These are phyloP conservation scores for Trichoderma semiorbis DNA, from an alignment of 2,329 filamentous ascomycete species.

Conservation along the genomic window DNA sequence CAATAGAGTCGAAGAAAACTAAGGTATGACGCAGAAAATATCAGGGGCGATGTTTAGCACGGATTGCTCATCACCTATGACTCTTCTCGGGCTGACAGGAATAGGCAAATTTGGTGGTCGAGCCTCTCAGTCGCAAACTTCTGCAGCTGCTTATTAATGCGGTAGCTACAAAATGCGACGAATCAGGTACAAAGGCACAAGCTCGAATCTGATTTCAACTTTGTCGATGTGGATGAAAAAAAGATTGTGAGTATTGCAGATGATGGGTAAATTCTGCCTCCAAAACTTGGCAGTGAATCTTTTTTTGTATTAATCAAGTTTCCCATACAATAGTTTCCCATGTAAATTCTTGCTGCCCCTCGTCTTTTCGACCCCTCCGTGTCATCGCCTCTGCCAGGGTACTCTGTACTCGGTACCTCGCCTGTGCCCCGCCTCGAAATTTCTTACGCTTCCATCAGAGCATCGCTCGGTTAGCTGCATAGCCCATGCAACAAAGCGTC, in stretches of 20 bases:
- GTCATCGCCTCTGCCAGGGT: neutral
- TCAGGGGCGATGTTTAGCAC: neutral
- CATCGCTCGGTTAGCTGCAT: slow-evolving; percentile 27
- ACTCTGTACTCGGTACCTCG: neutral
- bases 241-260: neutral
- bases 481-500: slow-evolving; percentile 26
- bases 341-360: neutral
- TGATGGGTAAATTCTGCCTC: neutral
- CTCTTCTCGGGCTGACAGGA: slow-evolving; percentile 1
- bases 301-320: neutral
- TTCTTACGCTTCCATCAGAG: slow-evolving; percentile 22
- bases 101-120: neutral
- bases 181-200: neutral
- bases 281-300: too few species aligned
- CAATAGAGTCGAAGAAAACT: too few species aligned
- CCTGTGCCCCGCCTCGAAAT: slow-evolving; percentile 28
- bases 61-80: slow-evolving; percentile 10
- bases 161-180: neutral
- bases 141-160: slow-evolving; percentile 10
- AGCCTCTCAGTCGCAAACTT: neutral
- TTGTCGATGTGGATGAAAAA: neutral
- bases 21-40: neutral
- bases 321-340: neutral
- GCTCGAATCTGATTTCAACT: neutral
- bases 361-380: slow-evolving; percentile 1